Conservation (phyloP, 2,329 filamentous ascomycete species). For the Dendrostoma leiphaemia region DNA sequence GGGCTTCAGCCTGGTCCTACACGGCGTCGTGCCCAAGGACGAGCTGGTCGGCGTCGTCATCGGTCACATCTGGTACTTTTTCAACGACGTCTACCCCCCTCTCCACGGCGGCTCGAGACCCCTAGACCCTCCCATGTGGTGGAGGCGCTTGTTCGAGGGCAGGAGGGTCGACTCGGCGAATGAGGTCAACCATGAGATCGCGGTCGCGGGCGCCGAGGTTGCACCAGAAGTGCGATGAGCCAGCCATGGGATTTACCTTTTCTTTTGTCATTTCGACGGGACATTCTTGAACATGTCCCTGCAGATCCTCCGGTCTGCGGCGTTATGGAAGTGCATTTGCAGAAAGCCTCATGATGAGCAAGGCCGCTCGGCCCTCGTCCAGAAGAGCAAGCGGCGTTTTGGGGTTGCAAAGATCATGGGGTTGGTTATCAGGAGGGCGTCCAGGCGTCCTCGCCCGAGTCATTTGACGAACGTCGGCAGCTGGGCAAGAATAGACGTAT, state of each 20-base stretch:
- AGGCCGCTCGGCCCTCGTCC: too few relatives aligned
- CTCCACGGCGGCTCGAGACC: slow-evolving; percentile 82
- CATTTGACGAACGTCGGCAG: neutral
- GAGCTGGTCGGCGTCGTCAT: slow-evolving; percentile 95
- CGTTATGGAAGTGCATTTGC: slow-evolving; percentile 5
- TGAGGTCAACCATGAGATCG: slow-evolving; percentile 61
- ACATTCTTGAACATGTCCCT: neutral
- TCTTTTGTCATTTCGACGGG: neutral
- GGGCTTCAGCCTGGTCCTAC: slow-evolving; percentile 86
- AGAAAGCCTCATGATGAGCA: too few relatives aligned
- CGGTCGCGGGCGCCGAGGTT: slow-evolving; percentile 49
- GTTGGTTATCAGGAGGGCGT: too few relatives aligned
- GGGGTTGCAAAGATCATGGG: too few relatives aligned
- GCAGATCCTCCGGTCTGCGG: slow-evolving; percentile 5
- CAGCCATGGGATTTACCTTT: slow-evolving; percentile 18
- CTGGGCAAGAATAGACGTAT: slow-evolving; percentile 1
- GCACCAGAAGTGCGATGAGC: slow-evolving; percentile 34
- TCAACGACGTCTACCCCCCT: slow-evolving; percentile 92
- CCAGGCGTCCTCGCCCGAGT: neutral
- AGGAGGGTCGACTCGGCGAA: slow-evolving; percentile 46
- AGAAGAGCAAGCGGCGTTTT: neutral
- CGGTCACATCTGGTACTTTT: slow-evolving; percentile 97
- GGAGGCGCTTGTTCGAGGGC: slow-evolving; percentile 80
- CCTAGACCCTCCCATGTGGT: slow-evolving; percentile 86
- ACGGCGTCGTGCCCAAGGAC: slow-evolving; percentile 87